phyloP scores from a whole-genome alignment of 2,329 filamentous ascomycete genomes.

The Colletotrichum australisinense region DNA sequence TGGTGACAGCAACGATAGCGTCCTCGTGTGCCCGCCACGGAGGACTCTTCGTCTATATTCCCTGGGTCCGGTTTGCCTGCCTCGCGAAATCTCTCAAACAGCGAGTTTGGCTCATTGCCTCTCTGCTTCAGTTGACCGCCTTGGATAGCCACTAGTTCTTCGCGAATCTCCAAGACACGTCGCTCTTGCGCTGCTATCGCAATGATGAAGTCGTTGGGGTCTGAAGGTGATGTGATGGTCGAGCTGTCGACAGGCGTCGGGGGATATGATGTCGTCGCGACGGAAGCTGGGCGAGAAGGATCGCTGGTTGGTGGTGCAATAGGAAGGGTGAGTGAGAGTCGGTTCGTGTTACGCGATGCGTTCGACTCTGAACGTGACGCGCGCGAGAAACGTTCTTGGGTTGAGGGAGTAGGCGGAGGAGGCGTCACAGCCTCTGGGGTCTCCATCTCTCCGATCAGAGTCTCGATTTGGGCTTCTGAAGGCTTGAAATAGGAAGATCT shows the following conservation, averaged over 20 bases:
- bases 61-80: constrained; percentile 56
- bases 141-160: constrained; percentile 87
- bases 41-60: constrained; percentile 72
- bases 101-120: constrained; percentile 70
- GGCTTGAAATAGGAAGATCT: constrained; percentile 21
- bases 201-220: constrained; percentile 80
- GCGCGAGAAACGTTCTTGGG: constrained; percentile 55
- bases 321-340: constrained; percentile 71
- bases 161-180: constrained; percentile 87
- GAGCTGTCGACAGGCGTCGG: constrained; percentile 62
- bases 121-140: constrained; percentile 82
- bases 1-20: constrained; percentile 85
- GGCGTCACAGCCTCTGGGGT: constrained; percentile 43
- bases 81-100: constrained; percentile 57
- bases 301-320: constrained; percentile 66
- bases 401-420: constrained; percentile 49
- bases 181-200: constrained; percentile 93
- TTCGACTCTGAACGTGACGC: constrained; percentile 64
- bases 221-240: constrained; percentile 57
- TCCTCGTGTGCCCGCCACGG: constrained; percentile 71
- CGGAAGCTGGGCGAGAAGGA: constrained; percentile 63
- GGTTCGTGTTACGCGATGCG: constrained; percentile 65
- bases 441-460: constrained; percentile 24
- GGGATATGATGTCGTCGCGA: constrained; percentile 58
- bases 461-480: constrained; percentile 25